Evolutionary conservation across 192 early-diverging fungal species (phyloP).

Genomic region (Podila clonocystis): DNA sequence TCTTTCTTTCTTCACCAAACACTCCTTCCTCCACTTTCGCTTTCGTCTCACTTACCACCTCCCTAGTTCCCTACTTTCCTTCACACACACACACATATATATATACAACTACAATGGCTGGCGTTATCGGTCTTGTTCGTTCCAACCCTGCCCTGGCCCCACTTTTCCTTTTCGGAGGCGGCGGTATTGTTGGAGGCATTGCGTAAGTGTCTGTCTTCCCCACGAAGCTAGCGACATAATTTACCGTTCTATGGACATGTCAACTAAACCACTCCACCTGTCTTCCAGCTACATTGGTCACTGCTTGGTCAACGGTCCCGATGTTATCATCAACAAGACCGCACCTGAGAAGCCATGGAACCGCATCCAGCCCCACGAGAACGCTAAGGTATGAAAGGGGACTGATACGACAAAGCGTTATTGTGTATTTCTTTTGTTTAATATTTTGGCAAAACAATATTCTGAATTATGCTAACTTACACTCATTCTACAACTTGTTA

Average conservation of each 20-base stretch:
- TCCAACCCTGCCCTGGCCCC: conserved; percentile 39
- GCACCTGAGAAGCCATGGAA: conserved; percentile 50
- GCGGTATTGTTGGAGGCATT: conserved; percentile 42
- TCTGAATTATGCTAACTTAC: neutral
- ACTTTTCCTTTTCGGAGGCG: conserved; percentile 48
- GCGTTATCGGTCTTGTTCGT: conserved; percentile 32
- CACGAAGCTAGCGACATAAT: neutral
- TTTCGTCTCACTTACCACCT: neutral
- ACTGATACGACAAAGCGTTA: too few species aligned
- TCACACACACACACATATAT: neutral
- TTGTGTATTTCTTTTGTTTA: neutral
- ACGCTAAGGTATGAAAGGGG: conserved; percentile 40
- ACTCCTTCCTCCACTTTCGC: conserved; percentile 1
- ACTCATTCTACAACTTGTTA: conserved; percentile 2
- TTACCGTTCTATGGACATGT: neutral
- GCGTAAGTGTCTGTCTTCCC: conserved; percentile 23
- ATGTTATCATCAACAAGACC: conserved; percentile 52
- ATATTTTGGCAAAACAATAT: neutral
- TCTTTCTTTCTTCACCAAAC: conserved; percentile 2
- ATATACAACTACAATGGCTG: conserved; percentile 22
- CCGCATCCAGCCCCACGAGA: conserved; percentile 52
- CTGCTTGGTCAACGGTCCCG: conserved; percentile 46
- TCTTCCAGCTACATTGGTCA: conserved; percentile 43
- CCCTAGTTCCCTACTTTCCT: neutral
- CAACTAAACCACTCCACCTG: neutral